Percentiles rank a stretch among this genome's conserved stretches.
Conservation (phyloP, 305 asterid genomes). For the Withania somnifera region DNA sequence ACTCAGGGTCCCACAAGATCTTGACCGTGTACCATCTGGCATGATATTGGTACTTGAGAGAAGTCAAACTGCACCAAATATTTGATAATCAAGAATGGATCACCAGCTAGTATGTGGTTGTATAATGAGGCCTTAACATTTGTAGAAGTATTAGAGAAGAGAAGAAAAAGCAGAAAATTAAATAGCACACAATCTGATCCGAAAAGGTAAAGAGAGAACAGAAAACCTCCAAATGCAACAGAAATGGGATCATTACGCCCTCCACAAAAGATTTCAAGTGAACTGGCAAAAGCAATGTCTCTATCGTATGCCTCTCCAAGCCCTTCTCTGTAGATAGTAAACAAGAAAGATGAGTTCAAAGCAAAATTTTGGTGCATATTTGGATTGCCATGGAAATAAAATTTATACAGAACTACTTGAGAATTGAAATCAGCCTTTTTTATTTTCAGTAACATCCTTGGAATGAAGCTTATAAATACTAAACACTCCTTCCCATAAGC, state of each 20-base stretch:
- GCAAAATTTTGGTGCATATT: background rate
- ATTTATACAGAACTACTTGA: background rate
- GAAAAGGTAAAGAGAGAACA: background rate
- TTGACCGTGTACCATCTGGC: too few relatives aligned
- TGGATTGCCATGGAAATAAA: background rate
- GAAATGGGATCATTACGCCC: slow-evolving; percentile 77
- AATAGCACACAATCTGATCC: background rate
- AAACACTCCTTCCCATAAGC: background rate
- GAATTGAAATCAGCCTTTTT: background rate
- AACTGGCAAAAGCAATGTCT: slow-evolving; percentile 79
- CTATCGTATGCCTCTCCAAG: slow-evolving; percentile 90
- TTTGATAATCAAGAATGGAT: background rate
- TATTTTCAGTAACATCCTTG: background rate
- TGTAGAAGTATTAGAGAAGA: too few relatives aligned
- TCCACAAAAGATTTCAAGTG: slow-evolving; percentile 87
- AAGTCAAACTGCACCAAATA: background rate
- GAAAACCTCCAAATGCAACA: slow-evolving; percentile 74
- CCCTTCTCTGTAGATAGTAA: slow-evolving; percentile 66
- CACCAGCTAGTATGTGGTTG: background rate
- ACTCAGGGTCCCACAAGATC: too few relatives aligned
- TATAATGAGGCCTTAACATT: background rate
- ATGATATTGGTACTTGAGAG: background rate
- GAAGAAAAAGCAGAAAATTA: background rate
- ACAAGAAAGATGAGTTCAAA: slow-evolving; percentile 9
- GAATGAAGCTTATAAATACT: background rate